Base-by-base conservation (phyloP, 2,329 filamentous ascomycete genomes). In the Fusarium sp. region DNA sequence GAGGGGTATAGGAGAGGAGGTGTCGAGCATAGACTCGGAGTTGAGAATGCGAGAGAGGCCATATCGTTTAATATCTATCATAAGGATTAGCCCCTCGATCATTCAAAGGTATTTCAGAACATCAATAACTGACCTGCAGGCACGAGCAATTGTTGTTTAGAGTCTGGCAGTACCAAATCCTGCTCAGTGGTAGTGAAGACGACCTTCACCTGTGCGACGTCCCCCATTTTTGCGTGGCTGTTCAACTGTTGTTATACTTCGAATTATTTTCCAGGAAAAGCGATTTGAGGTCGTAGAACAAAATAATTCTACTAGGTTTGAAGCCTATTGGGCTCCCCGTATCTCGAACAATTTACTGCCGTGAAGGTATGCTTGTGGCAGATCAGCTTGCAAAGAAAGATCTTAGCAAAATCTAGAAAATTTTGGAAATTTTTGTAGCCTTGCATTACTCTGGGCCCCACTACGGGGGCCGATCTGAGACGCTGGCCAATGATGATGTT, bases 1-100 rank as follows among this genome's bases (percentile, higher is more conserved):
- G 83, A 99, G 92, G 23, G 94, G 94, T 51, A 95, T 87, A 18
- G 93, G 90, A 16, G 85, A 83, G 33, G 86, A 79, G 49, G 89
- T 91, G 79, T 87, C 86, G 80, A 93, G 90, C 87, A 93, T 91
- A 38, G 89, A 89, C 84, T 91, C 89, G 77, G 91, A 92, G 82
- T 93, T 93, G 79, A 93, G 86, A 68, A 93, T 90, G 66, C 90
- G 87, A 23, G 90, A 92, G 60, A 93, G 85, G 75, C 90, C 90
- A 88, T 92, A 92, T 78, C 91, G 88, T 79, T 90, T 89, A 76
- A 92, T 89, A 74, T 91, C 90, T 89, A 68, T 16, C 25, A n/a
- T 12, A 8, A 33, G 19, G 9, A 16, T 74, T 25, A 74, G 65
- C 16, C 31, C 21, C 10, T 23, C 7, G 3, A 15, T 38, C 16